Percentiles rank a stretch among this genome's conserved stretches.
phyloP scores from a whole-genome alignment of 495 filamentous ascomycete genomes.

The Penicillium subrubescens region DNA sequence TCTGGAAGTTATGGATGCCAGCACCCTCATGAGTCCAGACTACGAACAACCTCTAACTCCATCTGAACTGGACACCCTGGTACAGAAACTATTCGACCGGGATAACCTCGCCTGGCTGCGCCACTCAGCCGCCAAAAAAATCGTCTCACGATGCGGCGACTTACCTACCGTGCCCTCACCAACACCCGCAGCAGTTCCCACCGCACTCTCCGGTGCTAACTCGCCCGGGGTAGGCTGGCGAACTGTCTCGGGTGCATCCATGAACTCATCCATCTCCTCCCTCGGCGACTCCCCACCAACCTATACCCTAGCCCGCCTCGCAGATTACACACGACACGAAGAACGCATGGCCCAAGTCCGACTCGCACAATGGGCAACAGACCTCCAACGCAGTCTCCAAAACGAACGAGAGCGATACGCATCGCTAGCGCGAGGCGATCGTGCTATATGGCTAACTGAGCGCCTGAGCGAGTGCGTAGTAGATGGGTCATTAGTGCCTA shows the following conservation, averaged over 20 bases:
- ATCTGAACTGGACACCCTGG: constrained; percentile 73
- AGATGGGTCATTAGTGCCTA: constrained; percentile 67
- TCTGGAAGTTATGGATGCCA: constrained; percentile 91
- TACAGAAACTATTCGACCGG: constrained; percentile 73
- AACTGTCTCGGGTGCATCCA: constrained; percentile 18
- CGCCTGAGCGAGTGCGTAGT: constrained; percentile 71
- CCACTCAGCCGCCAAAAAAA: constrained; percentile 84
- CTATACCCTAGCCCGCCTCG: constrained; percentile 70
- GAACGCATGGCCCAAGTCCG: constrained; percentile 76
- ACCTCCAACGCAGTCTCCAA: constrained; percentile 80
- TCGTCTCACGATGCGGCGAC: constrained; percentile 63
- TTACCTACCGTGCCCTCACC: constrained; percentile 9
- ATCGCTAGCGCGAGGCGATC: constrained; percentile 67
- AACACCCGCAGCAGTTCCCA: constrained; percentile 12
- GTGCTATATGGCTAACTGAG: constrained; percentile 79
- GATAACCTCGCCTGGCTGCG: constrained; percentile 86
- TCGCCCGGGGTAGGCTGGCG: constrained; percentile 3
- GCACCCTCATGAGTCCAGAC: constrained; percentile 89
- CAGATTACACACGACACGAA: constrained; percentile 71
- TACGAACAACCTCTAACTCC: constrained; percentile 83
- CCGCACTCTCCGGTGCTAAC: constrained; percentile 14
- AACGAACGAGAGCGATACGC: constrained; percentile 81
- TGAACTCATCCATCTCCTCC: constrained; percentile 28
- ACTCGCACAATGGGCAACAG: constrained; percentile 85
- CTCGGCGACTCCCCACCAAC: constrained; percentile 47